These are phyloP conservation scores for Eleusine indica DNA, from an alignment of 176 grass and related monocot species.

Conservation along the genomic window DNA sequence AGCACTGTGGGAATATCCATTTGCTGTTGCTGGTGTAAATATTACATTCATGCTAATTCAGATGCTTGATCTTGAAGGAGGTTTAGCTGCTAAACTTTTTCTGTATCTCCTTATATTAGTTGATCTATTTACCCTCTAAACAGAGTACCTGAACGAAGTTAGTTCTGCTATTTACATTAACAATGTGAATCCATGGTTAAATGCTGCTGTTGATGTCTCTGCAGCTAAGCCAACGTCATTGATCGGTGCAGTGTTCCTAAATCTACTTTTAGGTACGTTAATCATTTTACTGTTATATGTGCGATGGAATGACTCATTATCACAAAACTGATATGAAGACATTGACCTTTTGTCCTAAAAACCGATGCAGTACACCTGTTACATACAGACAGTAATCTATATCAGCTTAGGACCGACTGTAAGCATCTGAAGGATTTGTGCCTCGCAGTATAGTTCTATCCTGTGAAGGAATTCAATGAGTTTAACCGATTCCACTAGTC, in stretches of 20 bases:
- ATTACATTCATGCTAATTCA: slow-evolving; percentile 98
- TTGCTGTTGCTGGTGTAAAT: slow-evolving; percentile 97
- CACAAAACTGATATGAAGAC: background rate
- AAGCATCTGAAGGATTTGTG: background rate
- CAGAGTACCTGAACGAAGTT: slow-evolving; percentile 14
- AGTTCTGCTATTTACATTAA: slow-evolving; percentile 21
- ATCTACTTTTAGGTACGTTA: slow-evolving; percentile 82
- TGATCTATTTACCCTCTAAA: background rate
- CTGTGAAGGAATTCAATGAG: slow-evolving; percentile 1
- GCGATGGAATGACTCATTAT: slow-evolving; percentile 2
- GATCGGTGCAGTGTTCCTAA: slow-evolving; percentile 90
- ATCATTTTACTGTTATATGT: slow-evolving; percentile 10
- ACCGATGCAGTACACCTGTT: background rate
- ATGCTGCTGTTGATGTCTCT: slow-evolving; percentile 21
- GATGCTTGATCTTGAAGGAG: slow-evolving; percentile 95
- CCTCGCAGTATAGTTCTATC: slow-evolving; percentile 11
- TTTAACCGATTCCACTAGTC: background rate
- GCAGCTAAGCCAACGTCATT: slow-evolving; percentile 92
- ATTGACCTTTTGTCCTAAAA: slow-evolving; percentile 11
- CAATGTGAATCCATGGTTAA: slow-evolving; percentile 31
- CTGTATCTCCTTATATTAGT: background rate
- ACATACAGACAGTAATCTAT: background rate
- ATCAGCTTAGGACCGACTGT: background rate
- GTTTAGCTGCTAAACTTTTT: slow-evolving; percentile 43
- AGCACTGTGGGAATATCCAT: slow-evolving; percentile 97